Conservation (phyloP, 257 asterid genomes). For the Mentha longifolia region DNA sequence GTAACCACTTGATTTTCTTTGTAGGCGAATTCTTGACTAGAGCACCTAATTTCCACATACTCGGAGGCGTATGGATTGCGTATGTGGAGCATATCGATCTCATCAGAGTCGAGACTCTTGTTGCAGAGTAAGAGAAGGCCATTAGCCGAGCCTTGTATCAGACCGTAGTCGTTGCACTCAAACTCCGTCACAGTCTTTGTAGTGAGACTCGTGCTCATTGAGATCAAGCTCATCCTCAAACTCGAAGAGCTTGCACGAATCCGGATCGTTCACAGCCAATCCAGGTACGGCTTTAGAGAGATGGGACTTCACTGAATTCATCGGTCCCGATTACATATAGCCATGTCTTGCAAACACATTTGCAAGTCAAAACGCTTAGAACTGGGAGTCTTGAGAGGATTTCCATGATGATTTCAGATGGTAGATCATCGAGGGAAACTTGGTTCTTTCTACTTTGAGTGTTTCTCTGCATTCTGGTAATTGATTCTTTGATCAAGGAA, state of each 20-base stretch:
- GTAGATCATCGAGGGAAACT: background rate
- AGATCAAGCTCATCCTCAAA: background rate
- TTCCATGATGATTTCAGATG: background rate
- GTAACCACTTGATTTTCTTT: slow-evolving; percentile 29
- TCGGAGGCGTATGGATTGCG: slow-evolving; percentile 49
- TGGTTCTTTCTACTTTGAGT: background rate
- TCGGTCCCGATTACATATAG: background rate
- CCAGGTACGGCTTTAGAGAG: background rate
- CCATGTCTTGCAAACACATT: background rate
- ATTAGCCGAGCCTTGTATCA: slow-evolving; percentile 29
- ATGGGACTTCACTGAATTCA: background rate
- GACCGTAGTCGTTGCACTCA: background rate
- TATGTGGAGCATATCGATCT: slow-evolving; percentile 18
- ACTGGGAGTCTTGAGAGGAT: slow-evolving; percentile 6
- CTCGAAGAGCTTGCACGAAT: background rate
- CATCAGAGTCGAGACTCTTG: background rate
- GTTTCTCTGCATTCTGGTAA: background rate
- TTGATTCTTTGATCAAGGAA: background rate
- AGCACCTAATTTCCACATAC: slow-evolving; percentile 28
- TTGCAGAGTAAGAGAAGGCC: slow-evolving; percentile 35
- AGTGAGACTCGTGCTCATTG: background rate
- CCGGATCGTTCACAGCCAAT: background rate
- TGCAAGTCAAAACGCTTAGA: background rate
- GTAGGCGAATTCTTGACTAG: background rate
- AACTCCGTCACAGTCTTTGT: background rate